phyloP scores from a whole-genome alignment of 148 eudicot species.

The Cornus kousa region DNA sequence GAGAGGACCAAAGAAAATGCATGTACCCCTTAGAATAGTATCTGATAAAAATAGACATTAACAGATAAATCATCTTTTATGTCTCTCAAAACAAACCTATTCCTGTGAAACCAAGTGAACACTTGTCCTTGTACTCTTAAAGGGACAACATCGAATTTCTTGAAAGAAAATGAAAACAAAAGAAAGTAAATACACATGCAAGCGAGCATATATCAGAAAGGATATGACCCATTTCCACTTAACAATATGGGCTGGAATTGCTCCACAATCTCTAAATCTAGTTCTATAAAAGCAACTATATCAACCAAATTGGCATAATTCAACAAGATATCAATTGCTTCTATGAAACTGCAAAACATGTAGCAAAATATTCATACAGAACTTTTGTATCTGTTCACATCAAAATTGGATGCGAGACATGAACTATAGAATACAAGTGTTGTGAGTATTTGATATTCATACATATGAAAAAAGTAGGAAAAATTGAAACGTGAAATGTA shows the following conservation, averaged over 20 bases:
- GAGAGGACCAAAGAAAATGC: not conserved
- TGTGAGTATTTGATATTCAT: conserved; percentile 14
- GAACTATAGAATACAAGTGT: conserved; percentile 13
- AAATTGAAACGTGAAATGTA: conserved; percentile 9
- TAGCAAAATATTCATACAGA: conserved; percentile 24
- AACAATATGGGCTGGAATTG: no score
- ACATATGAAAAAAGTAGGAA: not conserved
- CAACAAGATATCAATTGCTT: conserved; percentile 9
- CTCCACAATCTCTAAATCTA: no score
- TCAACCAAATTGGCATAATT: not conserved
- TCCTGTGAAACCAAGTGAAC: no score
- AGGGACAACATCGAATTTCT: not conserved
- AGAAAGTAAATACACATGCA: no score
- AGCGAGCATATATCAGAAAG: no score
- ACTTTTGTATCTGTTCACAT: conserved; percentile 24
- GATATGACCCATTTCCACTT: no score
- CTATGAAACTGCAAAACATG: not conserved
- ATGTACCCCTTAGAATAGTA: not conserved
- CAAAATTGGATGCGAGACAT: conserved; percentile 25
- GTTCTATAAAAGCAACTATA: not conserved
- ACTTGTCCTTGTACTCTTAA: no score
- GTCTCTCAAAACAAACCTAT: no score
- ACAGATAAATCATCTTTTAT: no score
- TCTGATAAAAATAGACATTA: not conserved
- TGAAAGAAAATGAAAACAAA: not conserved